These are phyloP conservation scores for Penicillium palitans DNA, from an alignment of 2,329 filamentous ascomycete species.

Conservation along the genomic window DNA sequence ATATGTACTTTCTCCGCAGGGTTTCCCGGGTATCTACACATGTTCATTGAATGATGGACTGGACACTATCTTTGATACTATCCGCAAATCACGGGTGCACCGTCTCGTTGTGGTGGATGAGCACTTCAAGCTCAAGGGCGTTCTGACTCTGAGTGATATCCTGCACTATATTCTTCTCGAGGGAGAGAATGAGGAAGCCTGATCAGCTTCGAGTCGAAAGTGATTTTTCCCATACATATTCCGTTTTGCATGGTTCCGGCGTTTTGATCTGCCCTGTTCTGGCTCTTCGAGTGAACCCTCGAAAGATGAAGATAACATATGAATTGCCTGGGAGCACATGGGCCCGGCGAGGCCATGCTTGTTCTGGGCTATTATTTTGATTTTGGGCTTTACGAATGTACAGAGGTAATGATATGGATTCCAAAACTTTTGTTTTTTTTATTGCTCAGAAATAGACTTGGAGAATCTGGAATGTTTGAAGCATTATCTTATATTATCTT, in stretches of 20 bases:
- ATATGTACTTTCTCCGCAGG: conserved; percentile 45
- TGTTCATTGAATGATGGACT: conserved; percentile 89
- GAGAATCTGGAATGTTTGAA: conserved; percentile 29
- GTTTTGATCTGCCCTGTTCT: conserved; percentile 26
- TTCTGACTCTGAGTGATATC: conserved; percentile 94
- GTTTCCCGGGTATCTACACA: conserved; percentile 95
- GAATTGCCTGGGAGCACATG: not conserved
- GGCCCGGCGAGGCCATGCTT: conserved; percentile 9
- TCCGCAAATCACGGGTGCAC: conserved; percentile 92
- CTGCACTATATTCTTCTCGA: conserved; percentile 88
- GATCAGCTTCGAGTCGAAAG: conserved; percentile 15
- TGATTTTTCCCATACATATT: conserved; percentile 24
- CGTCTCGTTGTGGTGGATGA: conserved; percentile 92
- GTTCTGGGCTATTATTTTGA: conserved; percentile 7
- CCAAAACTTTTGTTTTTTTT: conserved; percentile 22
- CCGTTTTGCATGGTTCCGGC: conserved; percentile 37
- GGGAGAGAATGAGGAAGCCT: conserved; percentile 63
- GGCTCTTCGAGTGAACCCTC: conserved; percentile 6
- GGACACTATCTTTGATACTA: conserved; percentile 94
- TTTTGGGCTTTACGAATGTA: conserved; percentile 28
- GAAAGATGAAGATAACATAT: conserved; percentile 1
- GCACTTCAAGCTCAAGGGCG: conserved; percentile 77
- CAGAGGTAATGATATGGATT: conserved; percentile 32
- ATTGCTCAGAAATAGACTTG: conserved; percentile 21
- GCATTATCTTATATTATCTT: conserved; percentile 1